Evolutionary conservation across 768 basidiomycete species (phyloP).

Genomic region (Mycena kentingensis): DNA sequence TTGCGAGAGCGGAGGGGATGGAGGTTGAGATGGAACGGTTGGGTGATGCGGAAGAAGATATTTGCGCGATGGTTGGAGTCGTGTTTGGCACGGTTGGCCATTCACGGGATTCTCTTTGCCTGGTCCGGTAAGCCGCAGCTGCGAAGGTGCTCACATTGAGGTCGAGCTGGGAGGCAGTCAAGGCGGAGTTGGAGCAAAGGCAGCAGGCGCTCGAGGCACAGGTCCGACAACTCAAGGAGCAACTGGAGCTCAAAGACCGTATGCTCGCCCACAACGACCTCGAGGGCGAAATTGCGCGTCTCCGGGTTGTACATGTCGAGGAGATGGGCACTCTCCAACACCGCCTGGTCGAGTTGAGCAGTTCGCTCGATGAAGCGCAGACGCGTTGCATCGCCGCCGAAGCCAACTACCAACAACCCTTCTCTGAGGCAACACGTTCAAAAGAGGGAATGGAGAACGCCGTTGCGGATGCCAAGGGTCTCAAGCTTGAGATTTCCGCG

Average conservation of each 20-base stretch:
- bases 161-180: constrained; percentile 11
- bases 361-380: constrained; percentile 38
- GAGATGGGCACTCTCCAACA: constrained; percentile 39
- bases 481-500: constrained; percentile 16
- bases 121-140: constrained; percentile 3
- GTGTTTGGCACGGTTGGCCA: constrained; percentile 38
- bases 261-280: constrained; percentile 25
- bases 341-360: constrained; percentile 37
- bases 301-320: constrained; percentile 39
- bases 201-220: constrained; percentile 20
- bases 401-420: constrained; percentile 34
- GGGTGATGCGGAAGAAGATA: constrained; percentile 34
- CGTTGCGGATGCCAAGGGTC: constrained; percentile 22
- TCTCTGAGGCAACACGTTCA: constrained; percentile 34
- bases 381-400: constrained; percentile 35
- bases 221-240: constrained; percentile 30
- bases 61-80: constrained; percentile 41
- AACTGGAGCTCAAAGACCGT: constrained; percentile 30
- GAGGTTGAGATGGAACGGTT: constrained; percentile 60
- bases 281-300: constrained; percentile 30
- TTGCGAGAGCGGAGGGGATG: constrained; percentile 54
- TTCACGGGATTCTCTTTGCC: constrained; percentile 29
- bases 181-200: constrained; percentile 17
- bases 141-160: neutral
- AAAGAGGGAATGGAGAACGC: constrained; percentile 34